Percentiles rank a stretch among this genome's conserved stretches.
These are phyloP conservation scores for Talinum fruticosum DNA, from an alignment of 148 eudicot species.

Conservation along the genomic window DNA sequence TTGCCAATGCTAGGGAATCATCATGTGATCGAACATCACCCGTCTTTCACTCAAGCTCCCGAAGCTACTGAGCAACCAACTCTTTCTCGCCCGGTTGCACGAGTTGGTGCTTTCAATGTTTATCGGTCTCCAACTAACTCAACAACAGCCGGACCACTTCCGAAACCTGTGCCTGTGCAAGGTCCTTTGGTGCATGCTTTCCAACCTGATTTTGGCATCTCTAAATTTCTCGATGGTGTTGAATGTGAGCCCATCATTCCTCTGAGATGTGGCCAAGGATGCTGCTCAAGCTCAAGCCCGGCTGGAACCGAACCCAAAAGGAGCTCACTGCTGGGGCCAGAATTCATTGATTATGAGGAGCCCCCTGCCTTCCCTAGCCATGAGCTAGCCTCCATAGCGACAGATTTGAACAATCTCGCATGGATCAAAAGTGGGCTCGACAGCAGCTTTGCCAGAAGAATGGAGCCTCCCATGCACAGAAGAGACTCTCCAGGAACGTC, in stretches of 20 bases:
- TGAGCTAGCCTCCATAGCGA: constrained; percentile 53
- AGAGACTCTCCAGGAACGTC: constrained; percentile 27
- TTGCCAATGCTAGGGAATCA: background rate
- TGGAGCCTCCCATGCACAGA: constrained; percentile 20
- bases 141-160: constrained; percentile 16
- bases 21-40: background rate
- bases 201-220: constrained; percentile 25
- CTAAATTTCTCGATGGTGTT: constrained; percentile 43
- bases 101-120: constrained; percentile 47
- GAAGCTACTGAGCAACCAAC: constrained; percentile 20
- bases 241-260: constrained; percentile 45
- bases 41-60: background rate
- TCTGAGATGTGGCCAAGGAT: constrained; percentile 57
- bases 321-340: constrained; percentile 56
- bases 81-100: constrained; percentile 49
- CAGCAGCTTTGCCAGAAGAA: constrained; percentile 26
- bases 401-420: constrained; percentile 59
- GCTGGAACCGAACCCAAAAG: background rate
- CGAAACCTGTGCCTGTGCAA: constrained; percentile 21
- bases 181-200: constrained; percentile 24
- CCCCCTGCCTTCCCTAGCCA: constrained; percentile 42
- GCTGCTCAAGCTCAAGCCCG: constrained; percentile 31
- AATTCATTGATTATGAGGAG: constrained; percentile 52
- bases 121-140: constrained; percentile 31
- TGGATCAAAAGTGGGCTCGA: constrained; percentile 61